phyloP scores from a whole-genome alignment of 1,284 basidiomycete genomes.

The Schizophyllum commune region DNA sequence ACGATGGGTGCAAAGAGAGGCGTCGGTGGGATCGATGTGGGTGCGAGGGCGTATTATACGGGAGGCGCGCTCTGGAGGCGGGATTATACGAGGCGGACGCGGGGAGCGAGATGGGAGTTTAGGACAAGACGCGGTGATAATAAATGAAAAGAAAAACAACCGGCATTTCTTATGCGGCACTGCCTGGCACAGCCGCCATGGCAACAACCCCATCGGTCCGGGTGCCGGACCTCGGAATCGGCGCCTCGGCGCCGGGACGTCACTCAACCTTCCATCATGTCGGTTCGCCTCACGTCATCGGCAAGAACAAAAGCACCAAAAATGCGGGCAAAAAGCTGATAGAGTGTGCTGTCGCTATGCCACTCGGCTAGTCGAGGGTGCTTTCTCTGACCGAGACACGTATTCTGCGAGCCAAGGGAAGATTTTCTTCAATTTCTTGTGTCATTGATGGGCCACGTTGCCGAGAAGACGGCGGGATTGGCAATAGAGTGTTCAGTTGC shows the following conservation, averaged over 20 bases:
- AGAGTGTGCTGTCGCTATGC: too few species aligned
- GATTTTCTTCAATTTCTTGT: neutral
- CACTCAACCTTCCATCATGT: neutral
- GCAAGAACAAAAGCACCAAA: too few species aligned
- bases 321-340: too few species aligned
- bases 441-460: neutral
- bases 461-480: neutral
- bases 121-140: neutral
- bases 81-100: neutral
- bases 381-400: neutral
- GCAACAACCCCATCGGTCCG: neutral
- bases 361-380: neutral
- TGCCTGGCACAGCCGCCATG: neutral
- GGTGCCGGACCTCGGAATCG: neutral
- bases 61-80: neutral
- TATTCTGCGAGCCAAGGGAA: neutral
- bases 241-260: neutral
- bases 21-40: neutral
- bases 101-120: neutral
- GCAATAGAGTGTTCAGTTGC: neutral
- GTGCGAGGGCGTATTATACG: neutral
- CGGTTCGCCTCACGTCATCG: neutral
- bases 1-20: neutral
- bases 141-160: neutral
- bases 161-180: neutral